Percentiles rank a stretch among this genome's conserved stretches.
Conservation (phyloP, 202 grass and related monocot species). For the Panicum hallii region DNA sequence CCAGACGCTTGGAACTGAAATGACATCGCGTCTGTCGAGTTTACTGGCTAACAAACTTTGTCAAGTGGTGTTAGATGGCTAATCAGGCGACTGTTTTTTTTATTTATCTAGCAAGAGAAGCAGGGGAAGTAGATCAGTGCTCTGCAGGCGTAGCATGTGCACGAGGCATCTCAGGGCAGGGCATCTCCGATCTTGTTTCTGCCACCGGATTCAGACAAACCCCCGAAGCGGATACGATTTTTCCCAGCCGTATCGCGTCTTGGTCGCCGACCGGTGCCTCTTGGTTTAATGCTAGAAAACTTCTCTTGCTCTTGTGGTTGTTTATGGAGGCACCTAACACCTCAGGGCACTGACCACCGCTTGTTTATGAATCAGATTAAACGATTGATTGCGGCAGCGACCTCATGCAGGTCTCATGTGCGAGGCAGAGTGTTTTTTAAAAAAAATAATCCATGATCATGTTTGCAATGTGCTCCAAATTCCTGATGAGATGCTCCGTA, state of each 20-base stretch:
- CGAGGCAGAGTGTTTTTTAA: not conserved
- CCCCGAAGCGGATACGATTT: not conserved
- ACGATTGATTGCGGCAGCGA: not conserved
- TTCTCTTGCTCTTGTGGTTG: not conserved
- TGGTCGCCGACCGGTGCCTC: not conserved
- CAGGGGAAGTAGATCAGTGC: not conserved
- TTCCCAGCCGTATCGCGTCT: not conserved
- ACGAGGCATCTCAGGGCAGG: not conserved
- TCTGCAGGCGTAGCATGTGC: conserved; percentile 3
- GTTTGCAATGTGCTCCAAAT: not conserved
- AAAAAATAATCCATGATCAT: not conserved
- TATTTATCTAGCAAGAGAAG: not conserved
- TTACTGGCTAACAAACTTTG: not conserved
- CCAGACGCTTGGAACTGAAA: not conserved
- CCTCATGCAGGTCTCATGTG: not conserved
- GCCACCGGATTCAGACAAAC: conserved; percentile 19
- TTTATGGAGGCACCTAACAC: not conserved
- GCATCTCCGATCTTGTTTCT: conserved; percentile 20
- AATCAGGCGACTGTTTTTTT: not conserved
- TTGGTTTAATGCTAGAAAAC: not conserved
- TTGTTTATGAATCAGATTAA: not conserved
- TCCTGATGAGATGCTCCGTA: not conserved
- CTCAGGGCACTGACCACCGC: not conserved
- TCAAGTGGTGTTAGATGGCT: not conserved
- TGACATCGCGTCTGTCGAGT: not conserved